Evolutionary conservation across 176 grass and related monocot genomes (phyloP), one percentile per base, ranked within the genome.

Genomic region (Alloteropsis semialata): DNA sequence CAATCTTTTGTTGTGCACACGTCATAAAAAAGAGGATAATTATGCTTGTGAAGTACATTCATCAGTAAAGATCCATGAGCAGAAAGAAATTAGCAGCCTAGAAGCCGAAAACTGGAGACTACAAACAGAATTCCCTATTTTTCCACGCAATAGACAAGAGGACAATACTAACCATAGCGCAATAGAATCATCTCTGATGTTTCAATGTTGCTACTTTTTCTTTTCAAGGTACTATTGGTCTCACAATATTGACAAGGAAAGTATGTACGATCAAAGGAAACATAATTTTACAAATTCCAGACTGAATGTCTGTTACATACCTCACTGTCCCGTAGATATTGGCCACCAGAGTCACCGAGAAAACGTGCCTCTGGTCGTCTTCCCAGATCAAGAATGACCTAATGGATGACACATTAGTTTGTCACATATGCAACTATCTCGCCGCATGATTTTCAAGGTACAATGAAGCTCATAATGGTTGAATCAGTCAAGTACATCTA

Each of bases 361-460:
- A 93, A 98, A 68, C 93, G 93, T 77, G 96, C 96, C 78, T 98
- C 96, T 80, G 96, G 96, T 43, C 87, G 87, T 76, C 96, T 88
- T 18, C 96, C 96, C 87, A 98, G 87, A 88, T 98, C 96, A 77
- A 98, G 82, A 87, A 98, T 73, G 75, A 98, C 89, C 96, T 95
- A 82, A 83, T 83, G 29, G 75, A 63, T 30, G 17, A 81, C 25
- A 58, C 44, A 65, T 82, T 28, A 78, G 62, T n/a, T 29, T 41
- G 13, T 76, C 24, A 69, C 28, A 69, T 33, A 64, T 77, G 72
- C 33, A 57, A 8, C 29, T 77, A 55, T 15, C 1, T 6, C 55
- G 69, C 39, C 11, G 49, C 14, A 82, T 19, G 27, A 74, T 21
- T 70, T 44, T 54, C 53, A 21, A 37, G 71, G 69, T 25, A 46